These are phyloP conservation scores for Aspergillus sp. DNA, from an alignment of 2,329 filamentous ascomycete genomes.

Conservation along the genomic window DNA sequence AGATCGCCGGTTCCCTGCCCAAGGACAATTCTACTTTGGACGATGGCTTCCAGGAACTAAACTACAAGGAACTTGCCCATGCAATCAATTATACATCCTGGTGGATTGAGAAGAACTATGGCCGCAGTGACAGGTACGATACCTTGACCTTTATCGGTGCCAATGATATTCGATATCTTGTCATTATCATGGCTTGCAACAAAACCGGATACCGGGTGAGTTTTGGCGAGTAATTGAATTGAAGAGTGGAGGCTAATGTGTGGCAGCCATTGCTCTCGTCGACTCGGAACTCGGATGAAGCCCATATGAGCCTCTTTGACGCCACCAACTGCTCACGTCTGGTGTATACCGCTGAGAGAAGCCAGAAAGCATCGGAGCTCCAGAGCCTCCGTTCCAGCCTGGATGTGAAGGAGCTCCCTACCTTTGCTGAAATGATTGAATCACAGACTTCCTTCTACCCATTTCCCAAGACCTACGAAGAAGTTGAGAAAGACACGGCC, in stretches of 20 bases:
- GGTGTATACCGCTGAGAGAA: conserved; percentile 21
- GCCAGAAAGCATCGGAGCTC: conserved; percentile 15
- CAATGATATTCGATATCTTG: conserved; percentile 16
- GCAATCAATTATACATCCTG: conserved; percentile 15
- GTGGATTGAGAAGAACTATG: conserved; percentile 21
- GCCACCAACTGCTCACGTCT: conserved; percentile 11
- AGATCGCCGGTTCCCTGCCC: conserved; percentile 4
- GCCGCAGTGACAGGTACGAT: conserved; percentile 6
- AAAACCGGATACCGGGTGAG: conserved; percentile 16
- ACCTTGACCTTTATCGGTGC: conserved; percentile 15
- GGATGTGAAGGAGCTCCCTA: conserved; percentile 5
- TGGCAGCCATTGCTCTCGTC: conserved; percentile 11
- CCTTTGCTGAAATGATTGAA: not conserved
- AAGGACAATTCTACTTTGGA: conserved; percentile 1
- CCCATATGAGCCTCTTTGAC: conserved; percentile 10
- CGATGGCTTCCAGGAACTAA: conserved; percentile 10
- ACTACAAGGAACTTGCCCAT: conserved; percentile 12
- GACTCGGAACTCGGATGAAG: conserved; percentile 14
- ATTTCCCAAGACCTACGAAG: conserved; percentile 11
- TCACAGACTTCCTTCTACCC: conserved; percentile 4
- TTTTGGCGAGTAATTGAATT: not conserved
- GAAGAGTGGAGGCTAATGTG: not conserved
- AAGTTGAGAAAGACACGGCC: conserved; percentile 16
- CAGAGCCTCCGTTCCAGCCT: conserved; percentile 4
- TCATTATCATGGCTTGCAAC: conserved; percentile 14